These are phyloP conservation scores for Aphanomyces euteiches DNA, from an alignment of 352 stramenopile genomes.

Conservation along the genomic window DNA sequence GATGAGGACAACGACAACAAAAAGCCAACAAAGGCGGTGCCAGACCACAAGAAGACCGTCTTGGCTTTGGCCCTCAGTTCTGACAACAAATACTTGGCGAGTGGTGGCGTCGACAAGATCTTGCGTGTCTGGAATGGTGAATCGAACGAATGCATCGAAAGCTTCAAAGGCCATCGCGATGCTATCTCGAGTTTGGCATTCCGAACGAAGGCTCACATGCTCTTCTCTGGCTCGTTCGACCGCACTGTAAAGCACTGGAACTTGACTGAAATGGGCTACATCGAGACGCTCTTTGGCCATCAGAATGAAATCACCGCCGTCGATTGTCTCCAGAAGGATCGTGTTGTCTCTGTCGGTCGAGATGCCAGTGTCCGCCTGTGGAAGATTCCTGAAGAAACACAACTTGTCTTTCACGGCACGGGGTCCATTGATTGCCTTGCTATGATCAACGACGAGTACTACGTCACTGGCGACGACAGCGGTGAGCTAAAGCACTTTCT, in stretches of 20 bases:
- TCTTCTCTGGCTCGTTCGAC: slow-evolving; percentile 92
- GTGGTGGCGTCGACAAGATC: slow-evolving; percentile 87
- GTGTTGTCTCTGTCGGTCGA: slow-evolving; percentile 85
- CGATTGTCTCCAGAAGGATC: slow-evolving; percentile 87
- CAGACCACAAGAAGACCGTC: slow-evolving; percentile 74
- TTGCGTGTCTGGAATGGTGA: slow-evolving; percentile 87
- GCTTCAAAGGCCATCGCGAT: slow-evolving; percentile 87
- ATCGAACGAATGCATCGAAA: slow-evolving; percentile 76
- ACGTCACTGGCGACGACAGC: slow-evolving; percentile 89
- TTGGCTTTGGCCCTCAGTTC: slow-evolving; percentile 85
- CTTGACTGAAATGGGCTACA: slow-evolving; percentile 93
- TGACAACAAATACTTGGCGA: slow-evolving; percentile 90
- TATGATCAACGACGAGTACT: slow-evolving; percentile 91
- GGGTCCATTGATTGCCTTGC: slow-evolving; percentile 89
- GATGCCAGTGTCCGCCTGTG: slow-evolving; percentile 92
- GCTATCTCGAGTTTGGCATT: slow-evolving; percentile 85
- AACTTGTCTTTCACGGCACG: slow-evolving; percentile 92
- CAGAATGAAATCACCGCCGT: slow-evolving; percentile 88
- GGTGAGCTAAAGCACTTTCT: slow-evolving; percentile 32
- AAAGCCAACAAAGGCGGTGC: slow-evolving; percentile 36
- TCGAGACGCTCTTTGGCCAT: slow-evolving; percentile 94
- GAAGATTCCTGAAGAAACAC: slow-evolving; percentile 94
- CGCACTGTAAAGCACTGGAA: slow-evolving; percentile 94
- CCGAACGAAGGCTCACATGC: slow-evolving; percentile 77
- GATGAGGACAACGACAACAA: slow-evolving; percentile 58